These are phyloP conservation scores for Arxiozyma slooffiae DNA, from an alignment of 1,139 yeast species.

Conservation along the genomic window DNA sequence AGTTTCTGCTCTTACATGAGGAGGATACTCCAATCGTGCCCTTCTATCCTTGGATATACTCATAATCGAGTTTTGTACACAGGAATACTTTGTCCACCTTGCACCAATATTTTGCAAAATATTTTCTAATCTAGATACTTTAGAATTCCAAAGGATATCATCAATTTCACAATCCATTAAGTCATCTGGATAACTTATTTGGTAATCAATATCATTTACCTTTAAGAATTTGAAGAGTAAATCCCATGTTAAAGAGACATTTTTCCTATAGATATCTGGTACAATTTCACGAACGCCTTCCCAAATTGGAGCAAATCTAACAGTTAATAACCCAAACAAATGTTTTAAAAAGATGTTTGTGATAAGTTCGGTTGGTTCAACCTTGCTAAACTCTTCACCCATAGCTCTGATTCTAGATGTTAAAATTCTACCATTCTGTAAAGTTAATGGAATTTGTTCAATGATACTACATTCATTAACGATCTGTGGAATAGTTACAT, in stretches of 20 bases:
- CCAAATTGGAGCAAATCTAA: constrained; percentile 82
- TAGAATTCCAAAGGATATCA: constrained; percentile 25
- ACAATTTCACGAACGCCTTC: constrained; percentile 57
- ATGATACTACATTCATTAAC: constrained; percentile 41
- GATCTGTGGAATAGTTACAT: constrained; percentile 31
- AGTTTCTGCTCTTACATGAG: constrained; percentile 25
- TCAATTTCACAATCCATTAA: constrained; percentile 9
- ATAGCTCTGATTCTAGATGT: constrained; percentile 59
- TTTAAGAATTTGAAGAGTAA: constrained; percentile 35
- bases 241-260: constrained; percentile 49
- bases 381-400: constrained; percentile 40
- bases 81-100: constrained; percentile 24
- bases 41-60: constrained; percentile 32
- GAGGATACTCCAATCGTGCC: constrained; percentile 30
- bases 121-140: constrained; percentile 33
- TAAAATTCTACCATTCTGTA: constrained; percentile 68
- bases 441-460: constrained; percentile 62
- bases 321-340: constrained; percentile 64
- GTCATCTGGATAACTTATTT: constrained; percentile 16
- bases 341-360: constrained; percentile 44
- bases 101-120: constrained; percentile 25
- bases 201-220: constrained; percentile 15
- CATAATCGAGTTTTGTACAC: constrained; percentile 33
- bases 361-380: constrained; percentile 30
- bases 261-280: constrained; percentile 38